These are phyloP conservation scores for Thelonectria olida DNA, from an alignment of 2,329 filamentous ascomycete genomes.

Conservation along the genomic window DNA sequence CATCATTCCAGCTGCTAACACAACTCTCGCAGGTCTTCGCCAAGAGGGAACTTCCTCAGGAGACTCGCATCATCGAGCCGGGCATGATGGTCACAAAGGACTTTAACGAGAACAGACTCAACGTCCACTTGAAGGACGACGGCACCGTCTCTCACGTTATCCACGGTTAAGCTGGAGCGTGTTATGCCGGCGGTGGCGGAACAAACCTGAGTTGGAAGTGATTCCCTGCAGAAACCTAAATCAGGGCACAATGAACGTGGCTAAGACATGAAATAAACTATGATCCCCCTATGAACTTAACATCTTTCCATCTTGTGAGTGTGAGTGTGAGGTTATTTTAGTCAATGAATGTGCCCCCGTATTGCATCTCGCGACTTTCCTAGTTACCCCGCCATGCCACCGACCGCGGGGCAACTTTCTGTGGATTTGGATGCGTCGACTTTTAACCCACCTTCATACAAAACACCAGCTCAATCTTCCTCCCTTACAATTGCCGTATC, in stretches of 20 bases:
- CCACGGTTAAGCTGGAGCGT: slow-evolving; percentile 54
- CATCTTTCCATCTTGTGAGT: background rate
- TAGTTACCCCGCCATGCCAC: slow-evolving; percentile 37
- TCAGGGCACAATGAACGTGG: background rate
- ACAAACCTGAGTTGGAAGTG: background rate
- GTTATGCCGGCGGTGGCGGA: background rate
- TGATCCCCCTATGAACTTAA: background rate
- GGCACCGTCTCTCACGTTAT: slow-evolving; percentile 68
- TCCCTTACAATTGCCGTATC: background rate
- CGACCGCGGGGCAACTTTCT: slow-evolving; percentile 36
- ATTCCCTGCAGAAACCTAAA: background rate
- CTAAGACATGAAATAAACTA: background rate
- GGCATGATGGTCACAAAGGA: slow-evolving; percentile 68
- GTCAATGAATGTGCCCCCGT: slow-evolving; percentile 27
- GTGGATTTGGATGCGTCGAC: slow-evolving; percentile 21
- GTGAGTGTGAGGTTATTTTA: too few species aligned
- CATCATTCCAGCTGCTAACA: slow-evolving; percentile 1
- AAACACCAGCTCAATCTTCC: slow-evolving; percentile 6
- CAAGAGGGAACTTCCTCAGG: slow-evolving; percentile 66
- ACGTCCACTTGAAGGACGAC: slow-evolving; percentile 67
- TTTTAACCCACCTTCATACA: slow-evolving; percentile 31
- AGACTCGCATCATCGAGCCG: slow-evolving; percentile 65
- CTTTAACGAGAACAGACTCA: slow-evolving; percentile 62
- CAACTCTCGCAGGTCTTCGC: slow-evolving; percentile 60
- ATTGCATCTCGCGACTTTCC: slow-evolving; percentile 43